Evolutionary conservation across 148 eudicot genomes (phyloP).

Genomic region (Vaccinium darrowii): DNA sequence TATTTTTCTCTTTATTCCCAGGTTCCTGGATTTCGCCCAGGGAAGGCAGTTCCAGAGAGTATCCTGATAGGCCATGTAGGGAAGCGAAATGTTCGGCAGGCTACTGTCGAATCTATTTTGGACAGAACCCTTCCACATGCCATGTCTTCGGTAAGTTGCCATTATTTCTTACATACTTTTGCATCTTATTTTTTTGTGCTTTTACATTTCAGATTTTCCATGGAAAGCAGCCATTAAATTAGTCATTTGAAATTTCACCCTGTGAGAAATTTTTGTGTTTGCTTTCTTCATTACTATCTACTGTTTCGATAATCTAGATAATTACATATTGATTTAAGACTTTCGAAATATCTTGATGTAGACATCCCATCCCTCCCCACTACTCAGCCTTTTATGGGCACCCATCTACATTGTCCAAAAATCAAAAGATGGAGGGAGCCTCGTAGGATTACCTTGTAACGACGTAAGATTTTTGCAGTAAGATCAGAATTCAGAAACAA

Average conservation of each 20-base stretch:
- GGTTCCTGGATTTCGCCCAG: conserved; percentile 98
- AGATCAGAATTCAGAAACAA: neutral
- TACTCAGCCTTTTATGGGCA: neutral
- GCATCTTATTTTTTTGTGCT: neutral
- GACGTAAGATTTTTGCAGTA: neutral
- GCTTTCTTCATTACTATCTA: conserved; percentile 1
- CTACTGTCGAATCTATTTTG: conserved; percentile 77
- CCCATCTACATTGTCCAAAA: neutral
- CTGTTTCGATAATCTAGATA: neutral
- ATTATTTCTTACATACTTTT: neutral
- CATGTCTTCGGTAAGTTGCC: conserved; percentile 65
- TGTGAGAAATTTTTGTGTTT: neutral
- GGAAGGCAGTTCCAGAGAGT: conserved; percentile 81
- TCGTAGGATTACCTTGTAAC: conserved; percentile 3
- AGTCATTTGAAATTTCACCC: neutral
- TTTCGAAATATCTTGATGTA: neutral
- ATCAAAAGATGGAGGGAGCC: neutral
- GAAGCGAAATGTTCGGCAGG: conserved; percentile 56
- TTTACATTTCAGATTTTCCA: neutral
- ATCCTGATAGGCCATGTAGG: conserved; percentile 66
- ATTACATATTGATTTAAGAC: conserved; percentile 3
- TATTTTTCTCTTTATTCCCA: conserved; percentile 22
- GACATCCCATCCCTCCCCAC: neutral
- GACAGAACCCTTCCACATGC: conserved; percentile 98
- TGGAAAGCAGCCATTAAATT: conserved; percentile 1